A percentile compares a stretch with the other conserved stretches of the same genome.
Conservation (phyloP, 2,329 filamentous ascomycete genomes). For the Hypocreales sp. region DNA sequence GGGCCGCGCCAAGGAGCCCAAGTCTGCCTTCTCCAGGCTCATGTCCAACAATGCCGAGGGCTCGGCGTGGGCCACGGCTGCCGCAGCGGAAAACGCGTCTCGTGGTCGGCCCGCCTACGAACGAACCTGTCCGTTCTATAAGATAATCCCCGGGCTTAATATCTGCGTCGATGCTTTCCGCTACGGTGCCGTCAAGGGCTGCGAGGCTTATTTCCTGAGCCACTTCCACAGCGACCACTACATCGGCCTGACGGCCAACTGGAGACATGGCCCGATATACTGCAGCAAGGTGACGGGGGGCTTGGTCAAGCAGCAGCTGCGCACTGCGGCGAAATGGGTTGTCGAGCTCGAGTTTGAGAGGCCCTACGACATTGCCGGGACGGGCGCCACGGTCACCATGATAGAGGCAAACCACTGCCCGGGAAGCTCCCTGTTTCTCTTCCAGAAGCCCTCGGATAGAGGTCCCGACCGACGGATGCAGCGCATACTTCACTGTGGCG, state of each 20-base stretch:
- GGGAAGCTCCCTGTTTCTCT: slow-evolving; percentile 84
- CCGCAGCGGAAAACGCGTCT: slow-evolving; percentile 60
- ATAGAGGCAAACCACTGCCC: slow-evolving; percentile 94
- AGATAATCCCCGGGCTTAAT: slow-evolving; percentile 83
- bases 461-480: slow-evolving; percentile 47
- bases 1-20: slow-evolving; percentile 17
- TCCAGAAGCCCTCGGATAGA: slow-evolving; percentile 59
- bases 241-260: slow-evolving; percentile 72
- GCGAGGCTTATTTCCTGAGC: slow-evolving; percentile 88
- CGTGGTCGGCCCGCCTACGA: slow-evolving; percentile 77
- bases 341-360: slow-evolving; percentile 75
- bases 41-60: slow-evolving; percentile 91
- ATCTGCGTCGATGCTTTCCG: slow-evolving; percentile 94
- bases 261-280: slow-evolving; percentile 90
- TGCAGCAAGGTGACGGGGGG: slow-evolving; percentile 89
- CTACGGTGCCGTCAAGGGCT: slow-evolving; percentile 84
- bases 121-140: slow-evolving; percentile 94
- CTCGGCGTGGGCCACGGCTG: slow-evolving; percentile 75
- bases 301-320: slow-evolving; percentile 71
- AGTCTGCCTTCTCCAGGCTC: slow-evolving; percentile 77
- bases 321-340: slow-evolving; percentile 75
- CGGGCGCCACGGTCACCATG: slow-evolving; percentile 79
- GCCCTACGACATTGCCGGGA: slow-evolving; percentile 63
- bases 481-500: slow-evolving; percentile 84
- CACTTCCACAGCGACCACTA: slow-evolving; percentile 99